A percentile compares a stretch with the other conserved stretches of the same genome.
These are phyloP conservation scores for Cyberlindnera suaveolens DNA, from an alignment of 805 yeast genomes.

Conservation along the genomic window DNA sequence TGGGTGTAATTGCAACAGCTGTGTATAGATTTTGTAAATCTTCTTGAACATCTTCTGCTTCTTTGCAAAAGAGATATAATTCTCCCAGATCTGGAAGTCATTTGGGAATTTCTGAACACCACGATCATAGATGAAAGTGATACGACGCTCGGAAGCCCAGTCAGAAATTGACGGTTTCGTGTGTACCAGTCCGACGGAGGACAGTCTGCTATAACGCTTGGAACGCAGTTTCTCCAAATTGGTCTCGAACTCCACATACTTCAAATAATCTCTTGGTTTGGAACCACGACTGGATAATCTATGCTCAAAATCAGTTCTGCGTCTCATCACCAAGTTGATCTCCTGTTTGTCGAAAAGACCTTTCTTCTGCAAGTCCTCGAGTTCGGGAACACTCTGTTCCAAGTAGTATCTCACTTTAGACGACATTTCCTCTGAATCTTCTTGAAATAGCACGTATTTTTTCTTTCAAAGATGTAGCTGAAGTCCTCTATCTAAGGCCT, in stretches of 20 bases:
- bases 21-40: slow-evolving; percentile 70
- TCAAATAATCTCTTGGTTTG: slow-evolving; percentile 66
- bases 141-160: slow-evolving; percentile 80
- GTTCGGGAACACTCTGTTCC: slow-evolving; percentile 80
- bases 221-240: slow-evolving; percentile 72
- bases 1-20: slow-evolving; percentile 83
- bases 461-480: background rate
- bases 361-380: slow-evolving; percentile 77
- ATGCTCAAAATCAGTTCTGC: slow-evolving; percentile 94
- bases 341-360: slow-evolving; percentile 81
- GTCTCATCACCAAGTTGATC: slow-evolving; percentile 77
- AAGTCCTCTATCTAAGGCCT: background rate
- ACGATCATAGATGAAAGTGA: slow-evolving; percentile 76
- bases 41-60: slow-evolving; percentile 62
- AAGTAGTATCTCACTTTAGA: slow-evolving; percentile 48
- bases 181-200: slow-evolving; percentile 49
- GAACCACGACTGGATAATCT: slow-evolving; percentile 80
- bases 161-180: slow-evolving; percentile 65
- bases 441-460: no score
- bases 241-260: slow-evolving; percentile 74
- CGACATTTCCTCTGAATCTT: slow-evolving; percentile 2
- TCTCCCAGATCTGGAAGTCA: slow-evolving; percentile 71
- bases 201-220: slow-evolving; percentile 61
- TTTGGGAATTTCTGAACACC: slow-evolving; percentile 76
- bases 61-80: slow-evolving; percentile 65